Percentiles rank a stretch among this genome's conserved stretches.
phyloP scores from a whole-genome alignment of 2,329 filamentous ascomycete genomes.

The Colletotrichum graminicola region DNA sequence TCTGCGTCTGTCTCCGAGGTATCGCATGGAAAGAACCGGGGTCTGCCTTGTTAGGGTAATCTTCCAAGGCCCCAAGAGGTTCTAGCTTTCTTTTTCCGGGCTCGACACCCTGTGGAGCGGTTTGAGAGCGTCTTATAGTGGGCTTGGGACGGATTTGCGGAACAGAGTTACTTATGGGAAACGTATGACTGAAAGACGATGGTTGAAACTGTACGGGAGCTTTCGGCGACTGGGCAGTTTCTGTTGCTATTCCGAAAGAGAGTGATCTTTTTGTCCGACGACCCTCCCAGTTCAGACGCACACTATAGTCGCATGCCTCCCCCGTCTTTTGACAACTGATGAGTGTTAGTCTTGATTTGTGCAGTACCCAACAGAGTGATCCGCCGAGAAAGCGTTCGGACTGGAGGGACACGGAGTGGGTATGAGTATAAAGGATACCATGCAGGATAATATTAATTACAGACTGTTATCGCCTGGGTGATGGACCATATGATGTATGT shows the following conservation, averaged over 20 bases:
- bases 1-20: background rate
- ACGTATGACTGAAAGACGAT: slow-evolving; percentile 52
- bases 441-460: background rate
- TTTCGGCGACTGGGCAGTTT: slow-evolving; percentile 44
- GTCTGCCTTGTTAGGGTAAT: background rate
- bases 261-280: slow-evolving; percentile 71
- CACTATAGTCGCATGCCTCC: slow-evolving; percentile 83
- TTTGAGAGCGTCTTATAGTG: slow-evolving; percentile 11
- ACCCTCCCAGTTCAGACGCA: slow-evolving; percentile 85
- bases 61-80: background rate
- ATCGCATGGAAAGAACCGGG: background rate
- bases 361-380: background rate
- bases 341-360: background rate
- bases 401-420: background rate
- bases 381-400: background rate
- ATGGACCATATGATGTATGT: background rate
- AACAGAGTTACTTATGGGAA: slow-evolving; percentile 14
- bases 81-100: slow-evolving; percentile 12
- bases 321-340: slow-evolving; percentile 74
- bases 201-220: slow-evolving; percentile 49
- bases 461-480: background rate
- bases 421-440: background rate
- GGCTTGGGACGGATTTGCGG: slow-evolving; percentile 14
- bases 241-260: slow-evolving; percentile 49
- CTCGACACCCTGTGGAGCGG: background rate